Evolutionary conservation across 2,329 filamentous ascomycete genomes (phyloP), one percentile per base, ranked within the genome.

Genomic region (Ophiostoma piceae): DNA sequence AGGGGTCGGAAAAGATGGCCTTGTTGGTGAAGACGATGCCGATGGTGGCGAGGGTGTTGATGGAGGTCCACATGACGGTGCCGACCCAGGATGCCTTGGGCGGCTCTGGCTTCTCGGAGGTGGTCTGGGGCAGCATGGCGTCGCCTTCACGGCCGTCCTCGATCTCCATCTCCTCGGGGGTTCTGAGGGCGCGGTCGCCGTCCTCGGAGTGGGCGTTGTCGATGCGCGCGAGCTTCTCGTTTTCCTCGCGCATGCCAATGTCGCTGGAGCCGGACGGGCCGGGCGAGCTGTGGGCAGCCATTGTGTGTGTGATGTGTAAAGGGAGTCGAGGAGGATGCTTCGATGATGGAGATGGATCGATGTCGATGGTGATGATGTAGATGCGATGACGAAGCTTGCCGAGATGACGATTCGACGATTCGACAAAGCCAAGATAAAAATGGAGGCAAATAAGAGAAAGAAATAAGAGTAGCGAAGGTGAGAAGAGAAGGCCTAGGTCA

Each of bases 1-100:
- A 84, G 19, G 84, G 84, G 72, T 89, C 85, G 32, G 84, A 85
- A 79, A 90, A 90, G 77, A 91, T 89, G 72, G 84, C 84, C 78
- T 90, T 90, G 80, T 90, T 90, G 60, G 86, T 88, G 76, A 90
- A 90, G 75, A 91, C 87, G 75, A 89, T 89, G 66, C 85, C 84
- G 70, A 89, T 84, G 0, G 87, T 89, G 2, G 87, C 86, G 72
- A 88, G 71, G 19, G 85, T 88, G 75, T 89, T 89, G 74, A 88
- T 80, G 57, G 79, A 74, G 78, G 88, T 88, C 87, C 87, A 89
- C 68, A 83, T 77, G 26, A 84, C 70, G 3, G 81, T 79, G 54
- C 80, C 78, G 37, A 74, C 74, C 66, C 81, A 79, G 43, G 76
- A 72, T 71, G 79, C 77, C 43, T 77, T 74, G 9, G 78, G 71